Base-by-base conservation (phyloP, 306 rosid species). In the Corylus heterophylla region DNA sequence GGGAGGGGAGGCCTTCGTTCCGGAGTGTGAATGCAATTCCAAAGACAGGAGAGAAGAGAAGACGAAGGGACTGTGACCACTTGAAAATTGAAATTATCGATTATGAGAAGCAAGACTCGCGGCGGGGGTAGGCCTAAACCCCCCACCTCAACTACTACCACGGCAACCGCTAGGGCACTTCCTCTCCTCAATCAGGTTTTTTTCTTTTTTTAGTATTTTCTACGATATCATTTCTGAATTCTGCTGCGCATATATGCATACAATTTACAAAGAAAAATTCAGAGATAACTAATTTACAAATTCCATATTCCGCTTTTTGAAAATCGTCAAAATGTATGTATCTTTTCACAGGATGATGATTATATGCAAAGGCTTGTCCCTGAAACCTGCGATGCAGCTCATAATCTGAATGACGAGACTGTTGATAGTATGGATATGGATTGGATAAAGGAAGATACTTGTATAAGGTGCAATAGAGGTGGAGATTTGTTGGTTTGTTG, bases 391-490 rank as follows among this genome's bases (percentile, higher is more conserved):
- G 16, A 0, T 35, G 31, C 11, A 13, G 35, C 45, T 54, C 20
- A 10, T 12, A 39, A 20, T 44, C 54, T 37, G 9, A 61, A 10
- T 13, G 39, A n/a, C 8, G 7, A 35, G 27, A 50, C 27, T 1
- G 67, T 29, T 29, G 55, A 39, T 42, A 1, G 27, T 20, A 54
- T 74, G 71, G 27, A 39, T 9, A 11, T 61, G 27, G 92, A 85
- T 45, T 68, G 54, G 4, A 13, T 75, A 1, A 85, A 82, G 64
- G 66, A 72, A 17, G 79, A 17, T 54, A 74, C 51, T 52, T 92
- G 97, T 80, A 52, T 90, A 4, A 74, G 70, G 20, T 92, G 98
- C 78, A 76, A 84, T 10, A 48, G 66, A 70, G n/a, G 78, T 74
- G 85, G 81, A 1, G 86, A 76, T 2, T 25, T 88, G 25, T 75